Percentiles rank a stretch among this genome's conserved stretches.
phyloP scores from a whole-genome alignment of 495 filamentous ascomycete genomes.

The Tuber magnatum region DNA sequence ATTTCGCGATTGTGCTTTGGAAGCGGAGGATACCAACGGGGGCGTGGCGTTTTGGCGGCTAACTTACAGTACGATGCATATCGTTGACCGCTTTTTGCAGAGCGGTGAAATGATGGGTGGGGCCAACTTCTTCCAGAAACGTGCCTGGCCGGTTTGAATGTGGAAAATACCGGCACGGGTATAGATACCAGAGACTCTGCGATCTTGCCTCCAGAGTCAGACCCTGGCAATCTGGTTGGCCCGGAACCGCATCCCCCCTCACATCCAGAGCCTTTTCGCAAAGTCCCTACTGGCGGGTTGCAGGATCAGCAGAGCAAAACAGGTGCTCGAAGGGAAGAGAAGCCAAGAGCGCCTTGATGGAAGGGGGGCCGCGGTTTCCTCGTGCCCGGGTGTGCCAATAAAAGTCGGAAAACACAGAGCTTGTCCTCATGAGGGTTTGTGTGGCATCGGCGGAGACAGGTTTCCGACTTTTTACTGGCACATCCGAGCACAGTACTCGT shows the following conservation, averaged over 20 bases:
- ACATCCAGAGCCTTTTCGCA: too few relatives aligned
- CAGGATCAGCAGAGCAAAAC: background rate
- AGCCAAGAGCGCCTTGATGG: background rate
- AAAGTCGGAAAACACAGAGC: background rate
- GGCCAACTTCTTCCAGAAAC: background rate
- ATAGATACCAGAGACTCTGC: too few relatives aligned
- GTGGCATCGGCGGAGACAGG: background rate
- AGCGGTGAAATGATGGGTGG: background rate
- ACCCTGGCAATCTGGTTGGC: too few relatives aligned
- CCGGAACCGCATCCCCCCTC: too few relatives aligned
- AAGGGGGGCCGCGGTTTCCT: background rate
- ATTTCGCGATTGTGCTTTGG: background rate
- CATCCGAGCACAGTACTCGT: too few relatives aligned
- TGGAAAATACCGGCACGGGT: background rate
- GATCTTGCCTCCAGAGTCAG: too few relatives aligned
- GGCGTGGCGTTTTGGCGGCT: constrained; percentile 1
- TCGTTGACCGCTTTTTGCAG: background rate
- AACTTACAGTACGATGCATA: background rate
- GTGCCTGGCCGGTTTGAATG: background rate
- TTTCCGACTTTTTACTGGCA: background rate
- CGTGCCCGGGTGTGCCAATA: background rate
- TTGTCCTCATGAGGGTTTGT: background rate
- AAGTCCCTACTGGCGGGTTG: too few relatives aligned
- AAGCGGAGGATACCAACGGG: background rate
- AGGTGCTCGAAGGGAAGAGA: background rate